Evolutionary conservation across 495 filamentous ascomycete genomes (phyloP).

Genomic region (Penicillium lagena): DNA sequence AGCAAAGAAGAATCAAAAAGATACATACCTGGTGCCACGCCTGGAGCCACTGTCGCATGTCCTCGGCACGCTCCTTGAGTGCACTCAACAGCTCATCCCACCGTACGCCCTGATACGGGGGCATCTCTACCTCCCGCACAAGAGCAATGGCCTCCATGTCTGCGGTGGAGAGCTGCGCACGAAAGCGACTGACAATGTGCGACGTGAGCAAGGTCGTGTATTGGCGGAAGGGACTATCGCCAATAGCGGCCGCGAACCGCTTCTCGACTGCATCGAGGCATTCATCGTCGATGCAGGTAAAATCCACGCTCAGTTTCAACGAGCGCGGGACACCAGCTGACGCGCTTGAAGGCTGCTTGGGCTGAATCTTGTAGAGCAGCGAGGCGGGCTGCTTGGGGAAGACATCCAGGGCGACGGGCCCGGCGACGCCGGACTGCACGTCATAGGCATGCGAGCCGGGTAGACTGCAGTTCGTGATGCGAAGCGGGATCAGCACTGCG

Average conservation of each 20-base stretch:
- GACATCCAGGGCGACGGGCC: slow-evolving; percentile 52
- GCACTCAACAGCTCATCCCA: slow-evolving; percentile 39
- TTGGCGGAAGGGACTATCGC: slow-evolving; percentile 32
- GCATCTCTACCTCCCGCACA: slow-evolving; percentile 35
- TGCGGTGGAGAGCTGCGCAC: slow-evolving; percentile 41
- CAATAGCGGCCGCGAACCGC: slow-evolving; percentile 35
- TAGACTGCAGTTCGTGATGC: slow-evolving; percentile 64
- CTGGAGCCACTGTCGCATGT: slow-evolving; percentile 35
- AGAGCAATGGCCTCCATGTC: slow-evolving; percentile 51
- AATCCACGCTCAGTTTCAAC: slow-evolving; percentile 67
- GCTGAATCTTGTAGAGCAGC: slow-evolving; percentile 71
- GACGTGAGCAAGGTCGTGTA: slow-evolving; percentile 43
- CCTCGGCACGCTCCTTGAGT: slow-evolving; percentile 29
- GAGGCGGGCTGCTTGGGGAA: slow-evolving; percentile 78
- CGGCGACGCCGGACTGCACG: slow-evolving; percentile 52
- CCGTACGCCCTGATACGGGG: slow-evolving; percentile 27
- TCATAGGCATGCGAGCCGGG: slow-evolving; percentile 62
- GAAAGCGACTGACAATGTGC: slow-evolving; percentile 47
- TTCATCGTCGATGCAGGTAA: slow-evolving; percentile 69
- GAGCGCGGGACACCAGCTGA: slow-evolving; percentile 33
- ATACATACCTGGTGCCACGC: slow-evolving; percentile 43
- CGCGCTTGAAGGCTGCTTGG: slow-evolving; percentile 8
- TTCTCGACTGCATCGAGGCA: slow-evolving; percentile 37
- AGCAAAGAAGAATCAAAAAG: background rate
- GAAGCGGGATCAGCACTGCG: slow-evolving; percentile 64